These are phyloP conservation scores for Xerophyta viscosa DNA, from an alignment of 106 monocot genomes.

Conservation along the genomic window DNA sequence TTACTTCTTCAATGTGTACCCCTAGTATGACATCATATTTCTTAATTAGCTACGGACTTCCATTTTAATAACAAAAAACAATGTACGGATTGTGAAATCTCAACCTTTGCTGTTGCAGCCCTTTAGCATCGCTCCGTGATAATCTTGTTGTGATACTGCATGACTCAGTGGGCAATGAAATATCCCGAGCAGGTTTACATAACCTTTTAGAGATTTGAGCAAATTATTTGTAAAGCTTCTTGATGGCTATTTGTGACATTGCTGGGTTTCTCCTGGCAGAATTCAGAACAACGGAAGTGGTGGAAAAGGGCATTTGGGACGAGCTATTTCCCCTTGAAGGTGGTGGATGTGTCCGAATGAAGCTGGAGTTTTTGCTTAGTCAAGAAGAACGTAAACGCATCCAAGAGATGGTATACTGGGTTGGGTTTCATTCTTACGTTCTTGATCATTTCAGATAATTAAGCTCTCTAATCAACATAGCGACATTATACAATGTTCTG, in stretches of 20 bases:
- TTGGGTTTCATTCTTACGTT: not conserved
- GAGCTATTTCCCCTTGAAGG: constrained; percentile 41
- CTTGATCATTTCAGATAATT: not conserved
- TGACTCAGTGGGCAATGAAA: constrained; percentile 37
- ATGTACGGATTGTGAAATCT: not conserved
- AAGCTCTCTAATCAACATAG: not conserved
- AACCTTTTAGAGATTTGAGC: not conserved
- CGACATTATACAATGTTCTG: no score
- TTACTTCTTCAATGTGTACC: no score
- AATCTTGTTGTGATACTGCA: constrained; percentile 42
- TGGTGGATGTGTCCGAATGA: constrained; percentile 45
- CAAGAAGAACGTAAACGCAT: constrained; percentile 55
- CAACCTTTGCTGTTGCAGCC: constrained; percentile 37
- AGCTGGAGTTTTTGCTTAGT: constrained; percentile 58
- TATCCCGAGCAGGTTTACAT: constrained; percentile 45
- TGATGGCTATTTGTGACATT: not conserved
- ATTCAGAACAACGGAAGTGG: constrained; percentile 45
- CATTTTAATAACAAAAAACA: not conserved
- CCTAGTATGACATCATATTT: no score
- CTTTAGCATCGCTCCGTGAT: constrained; percentile 55
- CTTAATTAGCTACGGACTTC: no score
- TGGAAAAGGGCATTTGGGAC: constrained; percentile 59
- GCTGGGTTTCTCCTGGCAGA: constrained; percentile 25
- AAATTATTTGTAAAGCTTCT: not conserved
- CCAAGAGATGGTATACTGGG: constrained; percentile 62